Conservation (phyloP, 257 asterid genomes). For the Scutellaria barbata region DNA sequence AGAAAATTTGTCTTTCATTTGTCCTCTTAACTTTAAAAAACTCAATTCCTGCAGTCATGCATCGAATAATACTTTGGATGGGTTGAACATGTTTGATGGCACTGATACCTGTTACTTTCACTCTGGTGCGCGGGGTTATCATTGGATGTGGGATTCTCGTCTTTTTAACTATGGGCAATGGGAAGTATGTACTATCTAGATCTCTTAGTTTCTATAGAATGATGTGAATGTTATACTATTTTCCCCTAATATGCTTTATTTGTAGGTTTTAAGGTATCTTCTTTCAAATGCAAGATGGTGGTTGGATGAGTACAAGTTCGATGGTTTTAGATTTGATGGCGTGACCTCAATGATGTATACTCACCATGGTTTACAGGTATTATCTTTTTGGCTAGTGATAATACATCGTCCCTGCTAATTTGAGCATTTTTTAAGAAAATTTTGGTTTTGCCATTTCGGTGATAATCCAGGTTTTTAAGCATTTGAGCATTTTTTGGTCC, state of each 20-base stretch:
- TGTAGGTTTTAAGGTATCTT: constrained; percentile 89
- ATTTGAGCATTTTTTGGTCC: constrained; percentile 26
- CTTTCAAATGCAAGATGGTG: constrained; percentile 99
- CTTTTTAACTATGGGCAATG: constrained; percentile 98
- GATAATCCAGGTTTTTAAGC: constrained; percentile 24
- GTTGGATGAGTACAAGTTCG: constrained; percentile 99
- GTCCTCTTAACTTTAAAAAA: constrained; percentile 36
- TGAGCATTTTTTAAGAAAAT: constrained; percentile 24
- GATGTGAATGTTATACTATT: background rate
- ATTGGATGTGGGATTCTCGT: constrained; percentile 99
- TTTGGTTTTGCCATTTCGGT: constrained; percentile 14
- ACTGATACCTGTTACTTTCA: constrained; percentile 96
- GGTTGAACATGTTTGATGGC: constrained; percentile 99
- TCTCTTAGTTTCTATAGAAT: constrained; percentile 20
- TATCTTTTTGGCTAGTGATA: constrained; percentile 28
- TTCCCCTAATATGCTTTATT: constrained; percentile 31
- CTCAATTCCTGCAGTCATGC: constrained; percentile 70
- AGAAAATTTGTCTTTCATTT: constrained; percentile 25
- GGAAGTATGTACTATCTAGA: constrained; percentile 74
- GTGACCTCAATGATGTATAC: constrained; percentile 99
- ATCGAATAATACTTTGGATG: constrained; percentile 98
- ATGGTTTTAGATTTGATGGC: constrained; percentile 99
- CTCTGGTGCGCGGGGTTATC: constrained; percentile 93
- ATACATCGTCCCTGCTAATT: constrained; percentile 18
- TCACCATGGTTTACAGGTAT: constrained; percentile 95